Evolutionary conservation across 2,329 filamentous ascomycete species (phyloP), one percentile per base, ranked within the genome.

Genomic region (Reticulascus tulasneorum): DNA sequence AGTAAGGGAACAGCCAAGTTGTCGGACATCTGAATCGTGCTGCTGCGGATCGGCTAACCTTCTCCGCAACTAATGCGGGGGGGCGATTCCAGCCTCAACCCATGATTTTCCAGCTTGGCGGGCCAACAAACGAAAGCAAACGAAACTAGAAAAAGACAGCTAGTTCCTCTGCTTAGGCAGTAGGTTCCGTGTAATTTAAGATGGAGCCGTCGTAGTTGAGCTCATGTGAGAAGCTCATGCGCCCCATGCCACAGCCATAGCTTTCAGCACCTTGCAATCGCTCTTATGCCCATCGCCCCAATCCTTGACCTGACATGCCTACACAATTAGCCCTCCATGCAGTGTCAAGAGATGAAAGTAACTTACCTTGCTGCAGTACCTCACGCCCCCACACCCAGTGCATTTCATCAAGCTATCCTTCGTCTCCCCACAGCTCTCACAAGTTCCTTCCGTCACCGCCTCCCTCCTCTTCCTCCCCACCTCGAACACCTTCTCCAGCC

Each of bases 311-410:
- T 71, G 67, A 29, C 67, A 71, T 13, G 56, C 58, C 66, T 69
- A 37, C 5, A 25, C 20, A n/a, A n/a, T n/a, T n/a, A n/a, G n/a
- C 7, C 6, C 16, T 19, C 6, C 5, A 10, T 13, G 18, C 2
- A 11, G 13, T 13, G 17, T 11, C 23, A 10, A 21, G 18, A 17
- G 9, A 13, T 20, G 4, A 9, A 25, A 18, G 10, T 5, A 21
- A 51, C 59, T 55, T 36, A 69, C 67, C 62, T 69, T 69, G 18
- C 60, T 54, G 38, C 69, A 72, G 49, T 73, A 73, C 40, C 53
- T 55, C n/a, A 57, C 61, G 42, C 56, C 57, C 17, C 56, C 58
- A 44, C 68, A 72, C 8, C 63, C 66, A 9, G 60, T 65, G 44
- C 68, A 72, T 46, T 51, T 61, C 49, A 52, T 58, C 44, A 66